Evolutionary conservation across 805 yeast genomes (phyloP), one percentile per base, ranked within the genome.

Genomic region (Lipomyces japonicus): DNA sequence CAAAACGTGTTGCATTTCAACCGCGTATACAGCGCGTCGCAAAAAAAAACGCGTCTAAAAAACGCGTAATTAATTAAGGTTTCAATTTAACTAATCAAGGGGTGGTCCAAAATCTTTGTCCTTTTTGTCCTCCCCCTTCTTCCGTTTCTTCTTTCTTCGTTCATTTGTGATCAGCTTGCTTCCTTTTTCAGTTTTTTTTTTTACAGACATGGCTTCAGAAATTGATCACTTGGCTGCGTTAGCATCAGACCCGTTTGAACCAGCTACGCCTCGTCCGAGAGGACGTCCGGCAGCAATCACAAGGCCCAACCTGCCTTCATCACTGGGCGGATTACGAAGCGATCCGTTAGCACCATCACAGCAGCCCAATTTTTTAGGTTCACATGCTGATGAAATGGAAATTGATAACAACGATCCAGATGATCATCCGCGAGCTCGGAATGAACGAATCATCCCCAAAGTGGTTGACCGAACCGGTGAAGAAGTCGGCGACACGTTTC

Each of bases 391-490:
- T 14, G 10, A 14, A 7, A 10, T 38, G 28, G 48, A 28, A 6
- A 18, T 40, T 14, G 55, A 51, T 14, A 37, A 44, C 32, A 39
- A 45, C 10, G 53, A 49, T 34, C 36, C 44, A 5, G 54, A 50
- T 25, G 55, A 51, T 9, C 48, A 44, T n/a, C 54, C 54, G 6
- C 48, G 57, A 7, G 38, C 43, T 3, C 31, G 48, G 18, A 25
- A 23, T 5, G 55, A 53, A 12, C 41, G 37, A 6, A 80, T 81
- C 24, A 86, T 91, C 46, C 89, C 95, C 24, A 87, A 85, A 64
- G 96, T 93, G 24, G 79, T 79, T 24, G 98, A 93, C 71, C 80
- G 81, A 41, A 88, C 96, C 2, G 97, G 96, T 51, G 97, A 90
- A 65, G 87, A 87, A 60, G 97, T 93, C 16, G 79, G 91, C 39